These are phyloP conservation scores for Erodium trifolium DNA, from an alignment of 441 rosid species.

Conservation along the genomic window DNA sequence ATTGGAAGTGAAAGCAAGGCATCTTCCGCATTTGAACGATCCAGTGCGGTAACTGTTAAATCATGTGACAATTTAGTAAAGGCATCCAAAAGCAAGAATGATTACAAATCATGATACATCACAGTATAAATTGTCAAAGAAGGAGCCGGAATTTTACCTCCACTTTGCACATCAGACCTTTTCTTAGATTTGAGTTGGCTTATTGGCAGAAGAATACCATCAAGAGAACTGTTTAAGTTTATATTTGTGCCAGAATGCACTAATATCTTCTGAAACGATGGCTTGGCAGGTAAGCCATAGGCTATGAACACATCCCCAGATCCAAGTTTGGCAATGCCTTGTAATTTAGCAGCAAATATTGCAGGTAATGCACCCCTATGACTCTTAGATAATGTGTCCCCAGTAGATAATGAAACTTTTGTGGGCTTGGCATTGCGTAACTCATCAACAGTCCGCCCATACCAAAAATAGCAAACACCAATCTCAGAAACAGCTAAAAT, in stretches of 20 bases:
- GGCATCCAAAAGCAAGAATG: constrained; percentile 6
- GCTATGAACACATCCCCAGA: constrained; percentile 57
- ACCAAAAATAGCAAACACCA: constrained; percentile 87
- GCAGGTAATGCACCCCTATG: constrained; percentile 30
- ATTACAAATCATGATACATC: background rate
- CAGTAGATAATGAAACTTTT: constrained; percentile 47
- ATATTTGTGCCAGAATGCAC: constrained; percentile 59
- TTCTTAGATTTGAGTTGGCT: constrained; percentile 48
- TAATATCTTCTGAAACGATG: constrained; percentile 65
- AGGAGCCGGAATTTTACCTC: constrained; percentile 33
- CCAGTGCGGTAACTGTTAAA: constrained; percentile 69
- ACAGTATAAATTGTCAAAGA: background rate
- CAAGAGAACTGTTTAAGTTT: constrained; percentile 49
- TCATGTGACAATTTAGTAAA: constrained; percentile 19
- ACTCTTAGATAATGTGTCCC: constrained; percentile 31
- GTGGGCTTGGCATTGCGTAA: constrained; percentile 54
- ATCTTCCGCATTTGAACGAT: constrained; percentile 79
- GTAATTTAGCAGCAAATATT: constrained; percentile 77
- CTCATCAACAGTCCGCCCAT: constrained; percentile 53
- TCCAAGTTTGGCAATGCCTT: constrained; percentile 46
- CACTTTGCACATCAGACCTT: constrained; percentile 34
- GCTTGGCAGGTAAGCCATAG: constrained; percentile 66
- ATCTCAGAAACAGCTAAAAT: constrained; percentile 77
- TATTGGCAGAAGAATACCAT: constrained; percentile 64
- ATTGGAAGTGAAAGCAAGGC: constrained; percentile 65